These are phyloP conservation scores for Cinchona pubescens DNA, from an alignment of 257 asterid genomes.

Conservation along the genomic window DNA sequence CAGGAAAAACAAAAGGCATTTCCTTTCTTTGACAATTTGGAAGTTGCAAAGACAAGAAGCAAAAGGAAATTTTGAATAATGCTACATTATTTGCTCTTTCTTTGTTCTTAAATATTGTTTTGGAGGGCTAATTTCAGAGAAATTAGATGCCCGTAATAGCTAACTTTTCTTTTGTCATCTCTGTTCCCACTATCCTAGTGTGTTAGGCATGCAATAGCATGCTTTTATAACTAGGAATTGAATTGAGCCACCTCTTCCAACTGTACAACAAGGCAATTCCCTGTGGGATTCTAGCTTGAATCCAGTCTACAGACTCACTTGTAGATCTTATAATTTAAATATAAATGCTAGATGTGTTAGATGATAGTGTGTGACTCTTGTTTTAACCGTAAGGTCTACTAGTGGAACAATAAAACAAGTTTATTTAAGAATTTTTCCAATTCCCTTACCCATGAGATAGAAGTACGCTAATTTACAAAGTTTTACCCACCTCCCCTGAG, in stretches of 20 bases:
- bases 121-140: neutral
- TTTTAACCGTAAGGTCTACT: too few species aligned
- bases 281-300: too few species aligned
- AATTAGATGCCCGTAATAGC: neutral
- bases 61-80: too few species aligned
- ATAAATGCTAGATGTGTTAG: too few species aligned
- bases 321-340: too few species aligned
- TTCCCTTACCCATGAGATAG: neutral
- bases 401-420: too few species aligned
- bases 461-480: neutral
- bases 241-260: constrained; percentile 5
- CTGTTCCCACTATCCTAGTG: neutral
- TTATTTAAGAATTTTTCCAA: too few species aligned
- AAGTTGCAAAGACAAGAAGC: too few species aligned
- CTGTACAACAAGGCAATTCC: constrained; percentile 15
- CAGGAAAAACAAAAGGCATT: too few species aligned
- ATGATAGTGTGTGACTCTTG: too few species aligned
- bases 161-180: neutral
- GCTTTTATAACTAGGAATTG: constrained; percentile 9
- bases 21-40: too few species aligned
- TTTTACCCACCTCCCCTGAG: neutral
- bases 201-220: constrained; percentile 16
- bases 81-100: neutral
- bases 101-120: neutral
- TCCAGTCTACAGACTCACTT: too few species aligned